Evolutionary conservation across 176 grass and related monocot species (phyloP).

Genomic region (Pontederia paniculata): DNA sequence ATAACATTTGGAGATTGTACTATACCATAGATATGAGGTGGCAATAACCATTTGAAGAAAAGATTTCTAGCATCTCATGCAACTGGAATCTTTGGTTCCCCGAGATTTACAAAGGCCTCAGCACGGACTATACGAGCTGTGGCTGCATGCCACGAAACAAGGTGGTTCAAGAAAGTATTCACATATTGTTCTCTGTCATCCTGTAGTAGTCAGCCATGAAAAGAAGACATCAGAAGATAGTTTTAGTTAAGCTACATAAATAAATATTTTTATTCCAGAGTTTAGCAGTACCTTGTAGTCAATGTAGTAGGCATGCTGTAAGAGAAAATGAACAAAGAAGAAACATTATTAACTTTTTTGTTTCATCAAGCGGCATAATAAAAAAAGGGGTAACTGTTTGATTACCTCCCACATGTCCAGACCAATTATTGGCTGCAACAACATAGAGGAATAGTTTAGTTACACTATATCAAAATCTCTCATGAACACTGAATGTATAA

Average conservation of each 20-base stretch:
- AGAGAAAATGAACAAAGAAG: constrained; percentile 17
- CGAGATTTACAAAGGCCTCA: constrained; percentile 91
- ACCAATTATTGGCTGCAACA: constrained; percentile 67
- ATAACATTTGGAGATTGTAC: too few species aligned
- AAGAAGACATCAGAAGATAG: not conserved
- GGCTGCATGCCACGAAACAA: constrained; percentile 77
- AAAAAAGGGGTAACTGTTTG: constrained; percentile 8
- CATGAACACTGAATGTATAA: not conserved
- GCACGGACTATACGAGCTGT: constrained; percentile 71
- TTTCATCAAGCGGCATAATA: not conserved
- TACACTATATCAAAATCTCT: not conserved
- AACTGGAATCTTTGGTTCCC: constrained; percentile 82
- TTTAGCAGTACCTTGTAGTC: constrained; percentile 63
- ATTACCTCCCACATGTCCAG: constrained; percentile 98
- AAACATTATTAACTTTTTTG: constrained; percentile 24
- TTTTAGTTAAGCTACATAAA: not conserved
- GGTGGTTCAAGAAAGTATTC: constrained; percentile 69
- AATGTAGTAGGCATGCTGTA: constrained; percentile 88
- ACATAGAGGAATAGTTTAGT: constrained; percentile 16
- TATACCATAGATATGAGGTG: too few species aligned
- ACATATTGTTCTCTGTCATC: constrained; percentile 60
- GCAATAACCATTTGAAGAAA: too few species aligned
- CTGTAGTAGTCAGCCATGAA: constrained; percentile 18
- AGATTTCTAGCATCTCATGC: not conserved
- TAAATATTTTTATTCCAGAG: not conserved